A percentile compares a stretch with the other conserved stretches of the same genome.
phyloP scores from a whole-genome alignment of 805 yeast genomes.

The Candida arabinofermentans region DNA sequence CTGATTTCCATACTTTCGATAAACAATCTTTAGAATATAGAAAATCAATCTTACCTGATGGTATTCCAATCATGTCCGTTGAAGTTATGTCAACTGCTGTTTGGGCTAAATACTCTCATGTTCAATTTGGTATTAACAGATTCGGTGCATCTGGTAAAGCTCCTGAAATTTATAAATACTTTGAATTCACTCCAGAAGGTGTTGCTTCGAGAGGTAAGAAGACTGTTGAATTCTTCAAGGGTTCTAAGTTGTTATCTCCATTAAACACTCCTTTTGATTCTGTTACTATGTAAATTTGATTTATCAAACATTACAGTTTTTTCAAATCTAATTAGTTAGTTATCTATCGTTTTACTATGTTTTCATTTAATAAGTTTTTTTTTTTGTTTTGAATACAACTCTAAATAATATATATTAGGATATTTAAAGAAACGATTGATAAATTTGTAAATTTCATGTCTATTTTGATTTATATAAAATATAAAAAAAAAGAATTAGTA shows the following conservation, averaged over 20 bases:
- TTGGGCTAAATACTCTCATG: constrained; percentile 94
- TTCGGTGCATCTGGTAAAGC: constrained; percentile 97
- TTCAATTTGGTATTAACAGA: constrained; percentile 91
- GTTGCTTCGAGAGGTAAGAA: constrained; percentile 80
- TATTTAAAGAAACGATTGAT: too few relatives aligned
- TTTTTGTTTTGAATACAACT: background rate
- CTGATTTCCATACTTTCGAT: constrained; percentile 90
- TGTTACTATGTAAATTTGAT: background rate
- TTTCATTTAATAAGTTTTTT: background rate
- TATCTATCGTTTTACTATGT: background rate
- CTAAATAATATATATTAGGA: too few relatives aligned
- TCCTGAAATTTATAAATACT: constrained; percentile 72
- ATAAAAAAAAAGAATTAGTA: background rate
- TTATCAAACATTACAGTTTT: background rate
- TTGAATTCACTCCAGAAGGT: constrained; percentile 92
- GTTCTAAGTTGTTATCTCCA: constrained; percentile 67
- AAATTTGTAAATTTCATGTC: background rate
- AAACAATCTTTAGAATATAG: constrained; percentile 75
- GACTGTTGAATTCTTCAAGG: constrained; percentile 81
- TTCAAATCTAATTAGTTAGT: background rate
- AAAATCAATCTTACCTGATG: constrained; percentile 89
- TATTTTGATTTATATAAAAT: background rate
- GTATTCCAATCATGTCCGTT: constrained; percentile 86
- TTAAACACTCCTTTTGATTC: constrained; percentile 70
- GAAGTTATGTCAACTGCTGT: constrained; percentile 91